Base-by-base conservation (phyloP, 257 asterid genomes). In the Fraxinus americana region DNA sequence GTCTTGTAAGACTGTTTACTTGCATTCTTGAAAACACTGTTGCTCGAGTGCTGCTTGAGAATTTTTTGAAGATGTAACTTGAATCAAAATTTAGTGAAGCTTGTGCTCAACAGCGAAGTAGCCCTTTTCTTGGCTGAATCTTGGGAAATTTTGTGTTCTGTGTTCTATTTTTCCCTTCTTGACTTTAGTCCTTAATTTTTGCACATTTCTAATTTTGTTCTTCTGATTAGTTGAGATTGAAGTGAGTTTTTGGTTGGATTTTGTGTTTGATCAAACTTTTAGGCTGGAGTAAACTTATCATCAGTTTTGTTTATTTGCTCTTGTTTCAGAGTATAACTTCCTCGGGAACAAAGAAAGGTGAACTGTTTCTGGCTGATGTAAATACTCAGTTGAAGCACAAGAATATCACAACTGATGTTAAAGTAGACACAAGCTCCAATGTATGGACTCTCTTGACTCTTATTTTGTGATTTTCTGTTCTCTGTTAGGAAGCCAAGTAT, bases 281-380 rank as follows among this genome's bases (percentile, higher is more conserved):
- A 7, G 11, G 67, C 4, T 23, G 19, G 67, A 59, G 67, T 61
- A 61, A 23, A 21, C 4, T 27, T 52, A 74, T 25, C 29, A 11
- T 34, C 19, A 10, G 34, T 38, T 61, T 43, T 61, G 4, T 14
- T 65, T 75, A 71, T 10, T 54, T 71, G 36, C 57, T 66, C 19
- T n/a, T n/a, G 48, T 35, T 71, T 35, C 86, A 90, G 94, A 81
- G 79, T 71, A 86, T 90, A 72, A 88, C 89, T 72, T 85, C 92
- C 71, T 73, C 88, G 0, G 94, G 92, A 70, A 79, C 91, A 17
- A 90, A 90, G 86, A 90, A 88, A 81, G 92, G 91, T 73, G 94
- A 90, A 16, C 73, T 90, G 35, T 90, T 90, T 81, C 59, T 90
- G 83, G 92, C 94, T 70, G 92, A 90, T 86, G 85, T 90, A 21